Evolutionary conservation across 2,329 filamentous ascomycete species (phyloP).

Genomic region (Alternaria postmessia): DNA sequence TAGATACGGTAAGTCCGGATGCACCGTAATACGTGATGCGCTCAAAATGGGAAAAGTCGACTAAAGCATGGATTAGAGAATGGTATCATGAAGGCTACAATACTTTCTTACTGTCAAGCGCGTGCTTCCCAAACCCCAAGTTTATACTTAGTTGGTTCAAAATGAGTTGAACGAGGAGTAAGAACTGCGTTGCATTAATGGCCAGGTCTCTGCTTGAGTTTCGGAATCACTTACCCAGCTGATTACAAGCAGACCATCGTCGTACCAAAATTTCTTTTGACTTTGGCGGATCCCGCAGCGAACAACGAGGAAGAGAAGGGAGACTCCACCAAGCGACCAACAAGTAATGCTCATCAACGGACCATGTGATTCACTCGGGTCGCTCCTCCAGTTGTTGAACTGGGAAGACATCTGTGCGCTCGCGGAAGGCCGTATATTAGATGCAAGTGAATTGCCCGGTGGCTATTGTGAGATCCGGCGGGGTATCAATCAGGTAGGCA

Average conservation of each 20-base stretch:
- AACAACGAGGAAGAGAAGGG: slow-evolving; percentile 4
- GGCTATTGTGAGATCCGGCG: neutral
- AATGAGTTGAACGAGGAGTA: neutral
- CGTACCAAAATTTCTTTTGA: slow-evolving; percentile 10
- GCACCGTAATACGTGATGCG: slow-evolving; percentile 12
- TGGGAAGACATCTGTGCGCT: slow-evolving; percentile 7
- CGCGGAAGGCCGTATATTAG: neutral
- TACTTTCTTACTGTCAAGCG: slow-evolving; percentile 7
- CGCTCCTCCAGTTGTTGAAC: slow-evolving; percentile 6
- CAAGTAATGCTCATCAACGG: slow-evolving; percentile 1
- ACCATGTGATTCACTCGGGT: slow-evolving; percentile 9
- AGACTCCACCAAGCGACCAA: slow-evolving; percentile 4
- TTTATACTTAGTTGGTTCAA: slow-evolving; percentile 8
- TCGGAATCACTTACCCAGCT: slow-evolving; percentile 6
- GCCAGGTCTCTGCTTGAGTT: neutral
- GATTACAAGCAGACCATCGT: slow-evolving; percentile 3
- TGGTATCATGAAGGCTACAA: too few species aligned
- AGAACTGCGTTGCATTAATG: neutral
- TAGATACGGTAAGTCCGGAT: slow-evolving; percentile 4
- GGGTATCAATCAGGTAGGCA: neutral
- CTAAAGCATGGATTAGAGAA: neutral
- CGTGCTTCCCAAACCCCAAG: slow-evolving; percentile 10
- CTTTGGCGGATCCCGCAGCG: neutral
- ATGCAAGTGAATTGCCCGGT: neutral
- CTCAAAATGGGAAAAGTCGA: slow-evolving; percentile 7